phyloP scores from a whole-genome alignment of 768 basidiomycete genomes.

The Boletus pseudo-olivaceus region DNA sequence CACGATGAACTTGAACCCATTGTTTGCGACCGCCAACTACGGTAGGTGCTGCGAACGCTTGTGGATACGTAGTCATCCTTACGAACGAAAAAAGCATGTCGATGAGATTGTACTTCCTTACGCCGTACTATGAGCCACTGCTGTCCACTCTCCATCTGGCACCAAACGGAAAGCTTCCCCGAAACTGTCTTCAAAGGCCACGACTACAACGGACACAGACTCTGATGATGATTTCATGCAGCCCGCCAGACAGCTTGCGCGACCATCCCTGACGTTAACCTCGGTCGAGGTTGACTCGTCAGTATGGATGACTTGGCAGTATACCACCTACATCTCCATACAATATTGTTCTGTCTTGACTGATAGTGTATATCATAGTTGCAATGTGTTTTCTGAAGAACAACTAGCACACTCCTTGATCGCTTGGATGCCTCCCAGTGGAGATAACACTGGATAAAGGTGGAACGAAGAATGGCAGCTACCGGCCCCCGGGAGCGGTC shows the following conservation, averaged over 20 bases:
- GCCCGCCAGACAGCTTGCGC: no score
- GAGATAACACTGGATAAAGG: not conserved
- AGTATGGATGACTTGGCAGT: not conserved
- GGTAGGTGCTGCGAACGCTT: not conserved
- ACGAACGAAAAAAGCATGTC: not conserved
- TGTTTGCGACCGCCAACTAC: no score
- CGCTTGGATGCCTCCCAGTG: not conserved
- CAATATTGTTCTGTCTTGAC: not conserved
- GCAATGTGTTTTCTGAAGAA: not conserved
- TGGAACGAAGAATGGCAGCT: not conserved
- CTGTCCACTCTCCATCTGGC: no score
- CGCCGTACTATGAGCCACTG: not conserved
- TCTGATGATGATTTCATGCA: slow-evolving; percentile 4
- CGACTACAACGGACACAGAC: no score
- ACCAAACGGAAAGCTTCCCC: no score
- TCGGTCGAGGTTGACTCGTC: not conserved
- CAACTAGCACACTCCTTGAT: not conserved
- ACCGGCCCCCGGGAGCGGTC: not conserved
- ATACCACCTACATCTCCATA: not conserved
- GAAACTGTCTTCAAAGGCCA: not conserved
- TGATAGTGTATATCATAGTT: not conserved
- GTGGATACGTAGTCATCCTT: no score
- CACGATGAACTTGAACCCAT: no score
- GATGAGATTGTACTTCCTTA: no score
- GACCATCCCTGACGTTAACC: not conserved